Evolutionary conservation across 257 asterid species (phyloP), one percentile per base, ranked within the genome.

Genomic region (Nemophila menziesii): DNA sequence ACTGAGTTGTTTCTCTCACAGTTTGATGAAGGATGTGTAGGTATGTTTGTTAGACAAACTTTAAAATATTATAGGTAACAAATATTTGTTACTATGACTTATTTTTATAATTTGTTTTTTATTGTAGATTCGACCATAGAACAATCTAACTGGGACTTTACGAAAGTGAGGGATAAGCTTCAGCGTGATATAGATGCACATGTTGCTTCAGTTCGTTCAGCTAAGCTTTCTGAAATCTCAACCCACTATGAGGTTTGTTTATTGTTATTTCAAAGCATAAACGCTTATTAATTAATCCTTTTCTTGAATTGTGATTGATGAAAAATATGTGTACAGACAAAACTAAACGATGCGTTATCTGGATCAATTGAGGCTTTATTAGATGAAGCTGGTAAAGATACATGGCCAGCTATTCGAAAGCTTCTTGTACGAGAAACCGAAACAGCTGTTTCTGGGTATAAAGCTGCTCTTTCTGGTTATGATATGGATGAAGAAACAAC

Each of bases 351-450:
- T 54, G 92, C 86, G 36, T 57, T 90, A 60, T 66, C 82, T 65
- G 96, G 70, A 41, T 93, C 99, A 18, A 77, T 86, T 52, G 96
- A 79, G 70, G 92, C 96, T 59, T 61, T 90, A 61, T 64, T 90
- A 44, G 99, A 90, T 69, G 94, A 80, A 67, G 99, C 96, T 46
- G 62, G 67, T 59, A 74, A 73, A 34, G 90, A 77, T 27, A 77
- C 96, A 39, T 90, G 99, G 99, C 90, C 93, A 39, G 75, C 96
- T 17, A 86, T 90, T 39, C 81, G 73, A 60, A 82, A 68, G 54
- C 92, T 90, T 65, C 78, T 81, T 54, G 61, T 33, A 46, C 69
- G 60, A 0, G 94, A 90, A 71, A 75, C 79, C 24, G 86, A 67
- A 49, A 54, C 58, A 14, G 84, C 96, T 13, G 50, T 77, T 29